Evolutionary conservation across 441 rosid genomes (phyloP), one percentile per base, ranked within the genome.

Genomic region (Erysimum cheiri): DNA sequence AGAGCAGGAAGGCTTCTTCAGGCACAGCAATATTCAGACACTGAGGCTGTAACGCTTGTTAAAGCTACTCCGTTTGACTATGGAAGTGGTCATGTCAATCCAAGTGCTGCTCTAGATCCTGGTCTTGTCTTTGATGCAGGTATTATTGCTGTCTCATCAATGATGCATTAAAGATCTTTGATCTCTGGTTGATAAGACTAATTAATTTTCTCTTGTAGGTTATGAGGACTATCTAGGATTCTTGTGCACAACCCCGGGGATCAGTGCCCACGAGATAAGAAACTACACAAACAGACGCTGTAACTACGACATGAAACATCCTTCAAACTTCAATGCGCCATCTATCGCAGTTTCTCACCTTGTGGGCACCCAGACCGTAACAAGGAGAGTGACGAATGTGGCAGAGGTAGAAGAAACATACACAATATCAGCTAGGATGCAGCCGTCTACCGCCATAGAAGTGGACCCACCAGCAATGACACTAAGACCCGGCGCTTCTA

Each of bases 121-220:
- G 99, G 99, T 41, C 97, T 95, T 69, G 76, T 95, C 71, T 90
- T 95, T 66, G 88, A 95, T 72, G 95, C 99, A 82, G 99, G 99
- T 91, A 72, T 32, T 8, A 24, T 4, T 48, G 10, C 54, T 40
- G 43, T 24, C 26, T 47, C 60, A 29, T 46, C 22, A 39, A 1
- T 24, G 12, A 15, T 41, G 26, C 29, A 24, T 7, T 19, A 44
- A 59, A 5, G 58, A 74, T 33, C n/a, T 22, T 55, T 39, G 60
- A 14, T 36, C 32, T 54, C 47, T 68, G 43, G 35, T 43, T 1
- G 4, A 31, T 5, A 41, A 9, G 63, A 43, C 44, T 1, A 0
- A 57, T 35, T 3, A 0, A 37, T 8, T 36, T 1, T 37, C 24
- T 35, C 24, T 71, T 50, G 44, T 59, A 94, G 99, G 98, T 64